Conservation (phyloP, 257 asterid species). For the Primulina huaijiensis region DNA sequence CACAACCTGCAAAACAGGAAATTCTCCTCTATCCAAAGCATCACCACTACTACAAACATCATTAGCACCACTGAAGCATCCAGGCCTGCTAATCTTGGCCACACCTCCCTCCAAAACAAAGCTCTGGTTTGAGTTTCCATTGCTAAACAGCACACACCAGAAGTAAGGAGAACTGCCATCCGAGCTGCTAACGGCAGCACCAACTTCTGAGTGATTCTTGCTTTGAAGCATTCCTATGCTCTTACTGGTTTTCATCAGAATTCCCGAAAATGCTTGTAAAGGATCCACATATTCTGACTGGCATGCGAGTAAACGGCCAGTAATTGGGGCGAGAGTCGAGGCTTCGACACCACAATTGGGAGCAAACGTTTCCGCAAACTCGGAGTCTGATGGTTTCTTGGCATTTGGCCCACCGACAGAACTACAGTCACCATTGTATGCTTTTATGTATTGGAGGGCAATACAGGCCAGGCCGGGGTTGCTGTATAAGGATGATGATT, state of each 20-base stretch:
- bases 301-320: conserved; percentile 87
- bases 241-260: conserved; percentile 53
- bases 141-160: conserved; percentile 88
- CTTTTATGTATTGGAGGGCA: conserved; percentile 89
- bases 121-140: conserved; percentile 60
- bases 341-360: conserved; percentile 68
- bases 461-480: conserved; percentile 82
- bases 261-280: conserved; percentile 52
- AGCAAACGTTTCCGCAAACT: conserved; percentile 67
- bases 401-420: conserved; percentile 73
- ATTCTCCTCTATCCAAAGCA: conserved; percentile 22
- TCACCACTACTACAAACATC: conserved; percentile 51
- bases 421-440: conserved; percentile 72
- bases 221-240: conserved; percentile 58
- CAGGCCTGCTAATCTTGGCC: conserved; percentile 65
- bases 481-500: conserved; percentile 63
- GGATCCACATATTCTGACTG: conserved; percentile 64
- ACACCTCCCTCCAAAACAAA: conserved; percentile 54
- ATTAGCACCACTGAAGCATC: conserved; percentile 84
- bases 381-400: conserved; percentile 62
- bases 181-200: conserved; percentile 84
- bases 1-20: conserved; percentile 32
- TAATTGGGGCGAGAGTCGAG: conserved; percentile 57
- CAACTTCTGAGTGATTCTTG: conserved; percentile 84
- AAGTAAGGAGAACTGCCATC: conserved; percentile 74